These are phyloP conservation scores for Colletotrichum tanaceti DNA, from an alignment of 2,329 filamentous ascomycete species.

Conservation along the genomic window DNA sequence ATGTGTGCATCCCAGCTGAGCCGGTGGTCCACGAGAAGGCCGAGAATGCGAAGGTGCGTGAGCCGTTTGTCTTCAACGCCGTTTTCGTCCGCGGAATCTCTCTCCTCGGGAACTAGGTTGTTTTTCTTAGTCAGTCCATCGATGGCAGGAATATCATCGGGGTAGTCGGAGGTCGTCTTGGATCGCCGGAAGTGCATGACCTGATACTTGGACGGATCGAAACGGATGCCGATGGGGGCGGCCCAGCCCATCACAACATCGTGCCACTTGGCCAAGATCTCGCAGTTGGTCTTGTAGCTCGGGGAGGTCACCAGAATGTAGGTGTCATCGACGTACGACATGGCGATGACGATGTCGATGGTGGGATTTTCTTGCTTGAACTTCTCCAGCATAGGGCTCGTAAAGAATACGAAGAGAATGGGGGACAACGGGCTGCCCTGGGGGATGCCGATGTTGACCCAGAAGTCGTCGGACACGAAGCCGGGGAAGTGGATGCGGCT, in stretches of 20 bases:
- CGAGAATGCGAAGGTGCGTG: not conserved
- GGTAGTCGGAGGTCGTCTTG: not conserved
- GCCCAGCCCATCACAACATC: constrained; percentile 11
- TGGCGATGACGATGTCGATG: not conserved
- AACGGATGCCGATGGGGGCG: not conserved
- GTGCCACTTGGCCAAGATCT: not conserved
- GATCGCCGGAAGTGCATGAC: constrained; percentile 1
- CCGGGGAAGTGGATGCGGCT: not conserved
- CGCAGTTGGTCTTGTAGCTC: not conserved
- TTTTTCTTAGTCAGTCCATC: not conserved
- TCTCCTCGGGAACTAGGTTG: too few relatives aligned
- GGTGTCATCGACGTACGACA: constrained; percentile 24
- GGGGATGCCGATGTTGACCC: constrained; percentile 23
- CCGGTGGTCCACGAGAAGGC: not conserved
- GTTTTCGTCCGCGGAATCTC: too few relatives aligned
- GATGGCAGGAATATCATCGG: not conserved
- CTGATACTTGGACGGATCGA: constrained; percentile 6
- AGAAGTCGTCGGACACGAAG: not conserved
- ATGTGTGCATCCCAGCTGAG: constrained; percentile 13
- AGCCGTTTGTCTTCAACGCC: not conserved
- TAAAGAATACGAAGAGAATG: constrained; percentile 27
- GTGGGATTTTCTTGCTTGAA: not conserved
- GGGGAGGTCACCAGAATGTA: constrained; percentile 12
- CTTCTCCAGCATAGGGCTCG: constrained; percentile 15
- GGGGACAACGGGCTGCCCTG: constrained; percentile 27